Evolutionary conservation across 1,139 yeast species (phyloP), one percentile per base, ranked within the genome.

Genomic region (Yamadazyma trypodendri): DNA sequence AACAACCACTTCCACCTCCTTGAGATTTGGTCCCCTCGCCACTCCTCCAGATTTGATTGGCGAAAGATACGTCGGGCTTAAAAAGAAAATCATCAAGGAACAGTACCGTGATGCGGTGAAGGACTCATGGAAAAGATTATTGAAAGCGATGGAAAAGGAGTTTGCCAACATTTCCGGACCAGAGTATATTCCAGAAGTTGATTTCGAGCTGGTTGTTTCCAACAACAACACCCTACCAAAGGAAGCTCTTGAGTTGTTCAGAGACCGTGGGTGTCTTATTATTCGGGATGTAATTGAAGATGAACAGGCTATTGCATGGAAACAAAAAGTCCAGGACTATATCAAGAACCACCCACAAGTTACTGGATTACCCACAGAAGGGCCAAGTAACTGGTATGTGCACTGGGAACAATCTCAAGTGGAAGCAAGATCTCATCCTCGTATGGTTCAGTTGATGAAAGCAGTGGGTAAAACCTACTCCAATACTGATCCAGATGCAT

Each of bases 351-450:
- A 64, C 37, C 62, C 61, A 3, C 56, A 55, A 38, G 53, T 62
- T 2, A 71, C 69, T 0, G 55, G 49, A 32, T 72, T 75, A 1
- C 23, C 27, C 8, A 6, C 8, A 6, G 49, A 49, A n/a, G 59
- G 60, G 50, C 31, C 22, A 8, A 63, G 44, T 41, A 56, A 50
- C 3, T 53, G 53, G 65, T 55, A 58, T 48, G 54, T 68, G 16
- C 67, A 65, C 44, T 73, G 77, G 77, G 54, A 73, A 6, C 58
- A 63, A 40, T 50, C 69, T 3, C 75, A 72, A 46, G 51, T 62
- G 2, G 53, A 54, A 40, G 75, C 75, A 5, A 54, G 79, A 32
- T 54, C 68, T 6, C 72, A 70, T 45, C 70, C 69, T 9, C 57
- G 61, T 24, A 48, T 68, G 29, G 46, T 59, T 31, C 50, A 50